Conservation (phyloP, 2,329 filamentous ascomycete species). For the Monosporascus sp. region DNA sequence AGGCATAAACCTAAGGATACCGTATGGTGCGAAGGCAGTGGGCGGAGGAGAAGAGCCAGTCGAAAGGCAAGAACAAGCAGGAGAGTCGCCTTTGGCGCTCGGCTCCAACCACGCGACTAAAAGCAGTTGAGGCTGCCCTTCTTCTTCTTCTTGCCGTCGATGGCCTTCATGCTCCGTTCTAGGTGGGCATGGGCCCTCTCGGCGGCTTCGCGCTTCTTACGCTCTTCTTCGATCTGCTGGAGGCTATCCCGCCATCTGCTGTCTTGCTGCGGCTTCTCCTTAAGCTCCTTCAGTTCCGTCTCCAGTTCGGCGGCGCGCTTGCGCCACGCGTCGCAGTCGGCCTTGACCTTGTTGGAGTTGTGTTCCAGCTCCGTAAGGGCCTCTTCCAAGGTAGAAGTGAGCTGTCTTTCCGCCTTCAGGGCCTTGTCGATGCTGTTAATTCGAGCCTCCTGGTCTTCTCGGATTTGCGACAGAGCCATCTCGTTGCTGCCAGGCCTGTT, state of each 20-base stretch:
- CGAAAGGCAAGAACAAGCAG: constrained; percentile 9
- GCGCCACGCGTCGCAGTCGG: constrained; percentile 85
- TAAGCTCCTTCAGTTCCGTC: constrained; percentile 61
- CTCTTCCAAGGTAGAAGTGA: constrained; percentile 92
- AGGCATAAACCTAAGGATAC: constrained; percentile 6
- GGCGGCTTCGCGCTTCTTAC: constrained; percentile 83
- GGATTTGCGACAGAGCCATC: constrained; percentile 66
- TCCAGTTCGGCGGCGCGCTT: constrained; percentile 78
- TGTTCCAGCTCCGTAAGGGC: constrained; percentile 89
- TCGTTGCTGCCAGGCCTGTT: constrained; percentile 79
- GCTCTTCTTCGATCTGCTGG: constrained; percentile 92
- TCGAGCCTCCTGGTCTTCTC: constrained; percentile 91
- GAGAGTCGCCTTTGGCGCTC: constrained; percentile 6
- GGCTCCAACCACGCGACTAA: constrained; percentile 43
- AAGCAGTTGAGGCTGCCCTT: constrained; percentile 97
- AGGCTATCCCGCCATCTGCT: constrained; percentile 58
- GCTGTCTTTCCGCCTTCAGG: constrained; percentile 89
- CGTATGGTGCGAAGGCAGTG: constrained; percentile 2
- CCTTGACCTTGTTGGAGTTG: constrained; percentile 86
- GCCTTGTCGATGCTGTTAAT: constrained; percentile 97
- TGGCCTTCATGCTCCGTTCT: constrained; percentile 90
- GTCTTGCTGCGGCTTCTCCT: constrained; percentile 49
- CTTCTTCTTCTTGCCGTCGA: constrained; percentile 92
- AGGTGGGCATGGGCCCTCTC: constrained; percentile 84
- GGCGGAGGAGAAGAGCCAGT: constrained; percentile 3